phyloP scores from a whole-genome alignment of 768 basidiomycete species.

The Termitomyces sp. region DNA sequence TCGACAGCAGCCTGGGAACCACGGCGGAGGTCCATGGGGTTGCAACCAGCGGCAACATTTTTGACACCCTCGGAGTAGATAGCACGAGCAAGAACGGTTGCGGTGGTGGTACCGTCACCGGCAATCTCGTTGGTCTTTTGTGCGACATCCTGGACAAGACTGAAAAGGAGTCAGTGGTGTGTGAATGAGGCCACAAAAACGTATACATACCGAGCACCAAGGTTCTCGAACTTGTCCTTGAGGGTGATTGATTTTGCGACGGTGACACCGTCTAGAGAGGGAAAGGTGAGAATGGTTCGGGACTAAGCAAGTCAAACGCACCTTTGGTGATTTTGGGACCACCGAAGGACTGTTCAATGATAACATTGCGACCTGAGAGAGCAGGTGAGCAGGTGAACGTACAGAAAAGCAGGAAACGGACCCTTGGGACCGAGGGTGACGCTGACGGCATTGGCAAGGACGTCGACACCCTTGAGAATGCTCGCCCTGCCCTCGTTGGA shows the following conservation, averaged over 20 bases:
- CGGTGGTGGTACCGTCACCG: constrained; percentile 97
- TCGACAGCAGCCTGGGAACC: constrained; percentile 96
- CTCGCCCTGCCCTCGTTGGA: constrained; percentile 91
- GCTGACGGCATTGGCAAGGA: constrained; percentile 94
- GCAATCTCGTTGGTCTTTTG: constrained; percentile 96
- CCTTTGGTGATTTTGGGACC: constrained; percentile 96
- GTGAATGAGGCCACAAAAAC: not conserved
- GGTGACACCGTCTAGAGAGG: constrained; percentile 80
- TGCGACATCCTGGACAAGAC: constrained; percentile 93
- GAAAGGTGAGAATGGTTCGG: constrained; percentile 3
- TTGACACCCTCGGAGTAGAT: constrained; percentile 99
- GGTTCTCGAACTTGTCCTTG: constrained; percentile 98
- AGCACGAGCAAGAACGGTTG: constrained; percentile 93
- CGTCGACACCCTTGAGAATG: constrained; percentile 93
- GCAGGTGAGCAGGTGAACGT: constrained; percentile 7
- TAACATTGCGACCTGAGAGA: constrained; percentile 83
- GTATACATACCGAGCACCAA: constrained; percentile 81
- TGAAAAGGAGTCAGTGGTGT: constrained; percentile 19
- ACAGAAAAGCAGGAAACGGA: constrained; percentile 19
- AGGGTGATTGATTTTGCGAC: constrained; percentile 93
- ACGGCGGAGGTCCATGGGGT: constrained; percentile 99
- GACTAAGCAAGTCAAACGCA: constrained; percentile 24
- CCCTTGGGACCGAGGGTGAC: constrained; percentile 98
- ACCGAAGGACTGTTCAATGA: constrained; percentile 91
- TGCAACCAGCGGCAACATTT: constrained; percentile 98